Conservation (phyloP, 768 basidiomycete genomes). For the Tulasnella sp. region DNA sequence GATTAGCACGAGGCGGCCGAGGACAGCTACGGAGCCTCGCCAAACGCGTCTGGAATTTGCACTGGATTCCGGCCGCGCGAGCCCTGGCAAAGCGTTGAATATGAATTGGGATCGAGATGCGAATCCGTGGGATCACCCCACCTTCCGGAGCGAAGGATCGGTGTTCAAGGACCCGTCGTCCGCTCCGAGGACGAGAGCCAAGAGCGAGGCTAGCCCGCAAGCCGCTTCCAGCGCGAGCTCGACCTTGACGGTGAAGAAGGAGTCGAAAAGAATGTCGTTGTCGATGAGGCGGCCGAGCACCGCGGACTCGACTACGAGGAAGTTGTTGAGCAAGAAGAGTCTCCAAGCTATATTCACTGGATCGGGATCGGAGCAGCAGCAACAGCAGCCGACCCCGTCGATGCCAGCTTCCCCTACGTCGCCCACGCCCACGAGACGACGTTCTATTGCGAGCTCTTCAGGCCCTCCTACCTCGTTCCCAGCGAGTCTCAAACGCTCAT, state of each 20-base stretch:
- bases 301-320: not conserved
- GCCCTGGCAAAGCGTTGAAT: not conserved
- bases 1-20: not conserved
- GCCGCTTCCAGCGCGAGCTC: not conserved
- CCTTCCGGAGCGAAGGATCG: not conserved
- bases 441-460: not conserved
- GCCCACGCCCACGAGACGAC: not conserved
- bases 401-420: not conserved
- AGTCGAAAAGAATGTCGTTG: not conserved
- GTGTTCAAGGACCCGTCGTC: not conserved
- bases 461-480: not conserved
- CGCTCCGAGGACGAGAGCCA: not conserved
- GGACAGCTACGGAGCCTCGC: too few species aligned
- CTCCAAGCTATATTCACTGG: not conserved
- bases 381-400: not conserved
- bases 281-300: not conserved
- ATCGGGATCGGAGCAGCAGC: not conserved
- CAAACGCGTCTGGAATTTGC: not conserved
- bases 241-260: not conserved
- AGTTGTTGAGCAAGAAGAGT: not conserved
- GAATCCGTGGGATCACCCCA: not conserved
- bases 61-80: not conserved
- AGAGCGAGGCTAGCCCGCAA: not conserved
- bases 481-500: not conserved
- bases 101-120: constrained; percentile 1